Base-by-base conservation (phyloP, 345 rosid genomes). In the Microcos paniculata region DNA sequence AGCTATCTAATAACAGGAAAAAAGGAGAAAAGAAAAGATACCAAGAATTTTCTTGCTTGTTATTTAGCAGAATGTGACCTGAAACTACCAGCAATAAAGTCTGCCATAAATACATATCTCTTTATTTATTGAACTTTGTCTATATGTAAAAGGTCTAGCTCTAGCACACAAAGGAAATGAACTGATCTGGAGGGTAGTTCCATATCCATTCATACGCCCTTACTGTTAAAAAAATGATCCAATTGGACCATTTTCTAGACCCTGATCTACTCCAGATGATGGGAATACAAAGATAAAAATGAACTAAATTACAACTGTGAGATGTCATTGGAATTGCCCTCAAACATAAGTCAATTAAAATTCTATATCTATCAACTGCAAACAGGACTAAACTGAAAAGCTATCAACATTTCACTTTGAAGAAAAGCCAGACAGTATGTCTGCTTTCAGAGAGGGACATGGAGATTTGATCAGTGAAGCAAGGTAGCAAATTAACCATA, bases 71-170 rank as follows among this genome's bases (percentile, higher is more conserved):
- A 88, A 70, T 79, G 84, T 74, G 90, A 88, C 90, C 61, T 72
- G 73, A 83, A 88, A 84, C 90, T 56, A 84, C 82, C 90, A 53
- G 82, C 88, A 79, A 81, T 87, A 82, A 82, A 83, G 76, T 72
- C 80, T 59, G 59, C 77, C 83, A 87, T 84, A 81, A 82, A 80
- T 83, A 76, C 84, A 71, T 65, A 70, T 51, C 71, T 72, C 49
- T 70, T 45, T 19, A 26, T n/a, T 71, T 33, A 49, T 67, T 79
- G 71, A 18, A 35, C 28, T 3, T 67, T 43, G 14, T 66, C 9
- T 49, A 68, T 23, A 69, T 2, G 61, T 70, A 14, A 35, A 51
- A 7, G 18, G 62, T 56, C 71, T 62, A 74, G 6, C 6, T n/a
- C n/a, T n/a, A n/a, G 6, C 6, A 63, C 62, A 77, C 46, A 70